Evolutionary conservation across 2,329 filamentous ascomycete genomes (phyloP).

Genomic region (Arthrobotrys megalospora): DNA sequence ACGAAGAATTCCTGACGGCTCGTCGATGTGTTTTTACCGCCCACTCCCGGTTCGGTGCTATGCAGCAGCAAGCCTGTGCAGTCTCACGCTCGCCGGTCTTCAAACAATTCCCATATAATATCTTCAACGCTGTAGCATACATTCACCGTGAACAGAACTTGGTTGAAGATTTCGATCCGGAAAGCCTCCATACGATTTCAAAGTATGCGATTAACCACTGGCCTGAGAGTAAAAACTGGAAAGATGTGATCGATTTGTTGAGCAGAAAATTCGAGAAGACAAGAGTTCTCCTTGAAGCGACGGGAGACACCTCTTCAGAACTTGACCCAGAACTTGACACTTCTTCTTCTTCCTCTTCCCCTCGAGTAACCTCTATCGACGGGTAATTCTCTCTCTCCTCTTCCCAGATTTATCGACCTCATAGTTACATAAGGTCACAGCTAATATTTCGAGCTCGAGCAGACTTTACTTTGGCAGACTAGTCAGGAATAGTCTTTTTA

Average conservation of each 20-base stretch:
- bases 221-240: conserved; percentile 42
- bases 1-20: conserved; percentile 33
- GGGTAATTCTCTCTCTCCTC: conserved; percentile 2
- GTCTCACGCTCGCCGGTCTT: conserved; percentile 33
- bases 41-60: conserved; percentile 37
- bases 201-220: conserved; percentile 10
- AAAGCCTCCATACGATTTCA: not conserved
- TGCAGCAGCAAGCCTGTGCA: conserved; percentile 39
- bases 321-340: not conserved
- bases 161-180: not conserved
- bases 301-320: not conserved
- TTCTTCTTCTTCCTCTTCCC: not conserved
- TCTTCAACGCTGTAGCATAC: not conserved
- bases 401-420: not conserved
- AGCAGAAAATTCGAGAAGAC: conserved; percentile 21
- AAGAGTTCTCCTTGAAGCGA: conserved; percentile 13
- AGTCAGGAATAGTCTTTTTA: not conserved
- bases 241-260: conserved; percentile 38
- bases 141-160: not conserved
- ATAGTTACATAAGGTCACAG: not conserved
- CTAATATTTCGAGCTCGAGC: not conserved
- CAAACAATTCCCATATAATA: conserved; percentile 12
- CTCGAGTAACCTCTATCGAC: not conserved
- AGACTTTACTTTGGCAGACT: conserved; percentile 23
- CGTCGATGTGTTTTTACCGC: conserved; percentile 27